A percentile compares a stretch with the other conserved stretches of the same genome.
Evolutionary conservation across 2,329 filamentous ascomycete genomes (phyloP).

Genomic region (Fusarium sp.): DNA sequence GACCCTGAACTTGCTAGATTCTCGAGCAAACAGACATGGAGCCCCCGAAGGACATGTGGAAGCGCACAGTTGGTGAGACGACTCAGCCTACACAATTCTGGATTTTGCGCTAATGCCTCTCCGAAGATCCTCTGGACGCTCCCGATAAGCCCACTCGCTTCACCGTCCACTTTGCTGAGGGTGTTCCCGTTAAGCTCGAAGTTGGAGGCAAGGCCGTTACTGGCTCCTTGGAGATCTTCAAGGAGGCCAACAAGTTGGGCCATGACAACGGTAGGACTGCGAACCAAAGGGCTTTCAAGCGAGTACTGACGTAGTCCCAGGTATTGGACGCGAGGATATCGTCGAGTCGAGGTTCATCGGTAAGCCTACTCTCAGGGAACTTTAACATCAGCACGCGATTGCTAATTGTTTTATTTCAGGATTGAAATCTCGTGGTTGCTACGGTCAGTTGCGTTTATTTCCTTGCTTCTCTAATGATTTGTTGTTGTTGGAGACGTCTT

Average conservation of each 20-base stretch:
- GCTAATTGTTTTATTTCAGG: constrained; percentile 5
- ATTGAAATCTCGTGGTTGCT: constrained; percentile 7
- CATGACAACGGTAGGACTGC: constrained; percentile 5
- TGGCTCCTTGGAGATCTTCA: constrained; percentile 73
- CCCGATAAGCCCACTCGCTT: constrained; percentile 74
- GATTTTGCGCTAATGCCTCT: not conserved
- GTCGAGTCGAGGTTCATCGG: constrained; percentile 6
- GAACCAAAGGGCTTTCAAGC: not conserved
- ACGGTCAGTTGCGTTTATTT: constrained; percentile 4
- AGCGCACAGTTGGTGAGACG: constrained; percentile 55
- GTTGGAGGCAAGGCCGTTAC: constrained; percentile 53
- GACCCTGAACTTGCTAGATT: constrained; percentile 50
- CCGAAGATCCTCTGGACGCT: constrained; percentile 66
- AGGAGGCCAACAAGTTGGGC: not conserved
- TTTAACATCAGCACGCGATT: constrained; percentile 4
- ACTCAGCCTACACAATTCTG: not conserved
- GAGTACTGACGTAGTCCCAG: not conserved
- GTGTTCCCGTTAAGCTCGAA: constrained; percentile 73
- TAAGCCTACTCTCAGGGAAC: constrained; percentile 5
- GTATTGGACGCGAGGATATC: constrained; percentile 3
- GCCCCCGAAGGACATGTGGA: constrained; percentile 80
- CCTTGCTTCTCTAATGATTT: not conserved
- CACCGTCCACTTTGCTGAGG: constrained; percentile 74
- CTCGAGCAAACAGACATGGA: constrained; percentile 68
- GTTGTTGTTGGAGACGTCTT: not conserved